phyloP scores from a whole-genome alignment of 805 yeast genomes.

The Yamadazyma insecticola region DNA sequence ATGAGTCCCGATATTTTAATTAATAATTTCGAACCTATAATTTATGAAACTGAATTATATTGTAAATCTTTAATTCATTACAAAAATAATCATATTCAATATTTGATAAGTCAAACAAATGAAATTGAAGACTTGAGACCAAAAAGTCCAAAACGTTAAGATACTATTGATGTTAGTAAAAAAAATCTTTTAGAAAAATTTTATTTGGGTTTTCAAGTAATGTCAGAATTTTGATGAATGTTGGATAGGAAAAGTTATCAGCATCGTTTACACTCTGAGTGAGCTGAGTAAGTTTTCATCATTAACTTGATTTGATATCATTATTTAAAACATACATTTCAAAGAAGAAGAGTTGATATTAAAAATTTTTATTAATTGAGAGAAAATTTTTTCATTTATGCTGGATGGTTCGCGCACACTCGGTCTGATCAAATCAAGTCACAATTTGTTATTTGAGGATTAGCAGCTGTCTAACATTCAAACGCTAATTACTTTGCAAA shows the following conservation, averaged over 20 bases:
- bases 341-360: no score
- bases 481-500: no score
- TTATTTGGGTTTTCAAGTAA: slow-evolving; percentile 1
- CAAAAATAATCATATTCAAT: slow-evolving; percentile 40
- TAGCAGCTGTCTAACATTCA: no score
- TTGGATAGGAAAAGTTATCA: slow-evolving; percentile 48
- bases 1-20: slow-evolving; percentile 78
- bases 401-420: no score
- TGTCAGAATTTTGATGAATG: slow-evolving; percentile 40
- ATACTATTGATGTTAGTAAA: background rate
- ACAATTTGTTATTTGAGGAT: no score
- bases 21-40: slow-evolving; percentile 52
- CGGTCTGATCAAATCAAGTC: no score
- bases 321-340: no score
- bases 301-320: no score
- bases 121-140: slow-evolving; percentile 84
- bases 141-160: slow-evolving; percentile 57
- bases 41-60: slow-evolving; percentile 27
- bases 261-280: slow-evolving; percentile 49
- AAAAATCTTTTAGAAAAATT: slow-evolving; percentile 3
- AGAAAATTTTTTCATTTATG: no score
- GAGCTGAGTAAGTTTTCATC: slow-evolving; percentile 59
- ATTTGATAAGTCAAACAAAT: slow-evolving; percentile 55
- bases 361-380: no score
- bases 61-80: slow-evolving; percentile 26